Evolutionary conservation across 306 rosid genomes (phyloP).

Genomic region (Canavalia gladiata): DNA sequence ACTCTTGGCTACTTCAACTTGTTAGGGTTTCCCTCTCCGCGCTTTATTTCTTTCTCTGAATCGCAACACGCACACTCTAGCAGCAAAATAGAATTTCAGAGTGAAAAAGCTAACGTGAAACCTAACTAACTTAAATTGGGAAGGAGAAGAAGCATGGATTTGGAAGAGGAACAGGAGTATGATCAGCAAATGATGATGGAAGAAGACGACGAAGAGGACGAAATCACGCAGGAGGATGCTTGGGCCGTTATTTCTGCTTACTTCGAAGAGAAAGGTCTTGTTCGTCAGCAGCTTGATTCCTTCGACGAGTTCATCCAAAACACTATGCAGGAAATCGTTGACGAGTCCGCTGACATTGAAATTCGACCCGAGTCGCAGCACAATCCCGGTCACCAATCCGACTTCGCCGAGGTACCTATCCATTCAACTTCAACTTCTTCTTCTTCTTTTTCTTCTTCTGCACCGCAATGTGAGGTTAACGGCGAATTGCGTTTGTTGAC

Average conservation of each 20-base stretch:
- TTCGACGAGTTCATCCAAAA: conserved; percentile 97
- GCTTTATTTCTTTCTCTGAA: neutral
- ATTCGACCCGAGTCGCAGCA: conserved; percentile 98
- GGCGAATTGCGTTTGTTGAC: conserved; percentile 30
- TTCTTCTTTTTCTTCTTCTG: neutral
- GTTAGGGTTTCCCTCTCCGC: conserved; percentile 43
- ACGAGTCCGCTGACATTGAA: conserved; percentile 92
- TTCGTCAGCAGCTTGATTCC: conserved; percentile 94
- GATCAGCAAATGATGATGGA: conserved; percentile 71
- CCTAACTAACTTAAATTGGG: neutral
- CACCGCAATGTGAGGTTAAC: conserved; percentile 1
- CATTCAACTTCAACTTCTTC: neutral
- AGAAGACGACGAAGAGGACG: conserved; percentile 82
- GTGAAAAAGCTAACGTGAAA: neutral
- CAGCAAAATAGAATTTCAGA: neutral
- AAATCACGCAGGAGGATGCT: conserved; percentile 94
- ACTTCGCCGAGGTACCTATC: conserved; percentile 76
- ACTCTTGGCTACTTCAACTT: neutral
- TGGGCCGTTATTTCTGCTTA: conserved; percentile 98
- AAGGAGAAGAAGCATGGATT: conserved; percentile 39
- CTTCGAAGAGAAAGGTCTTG: conserved; percentile 93
- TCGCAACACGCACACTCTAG: neutral
- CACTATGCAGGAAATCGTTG: conserved; percentile 98
- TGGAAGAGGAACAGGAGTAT: conserved; percentile 88
- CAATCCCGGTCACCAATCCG: conserved; percentile 93